A percentile compares a stretch with the other conserved stretches of the same genome.
These are phyloP conservation scores for Salix brachista DNA, from an alignment of 345 rosid genomes.

Conservation along the genomic window DNA sequence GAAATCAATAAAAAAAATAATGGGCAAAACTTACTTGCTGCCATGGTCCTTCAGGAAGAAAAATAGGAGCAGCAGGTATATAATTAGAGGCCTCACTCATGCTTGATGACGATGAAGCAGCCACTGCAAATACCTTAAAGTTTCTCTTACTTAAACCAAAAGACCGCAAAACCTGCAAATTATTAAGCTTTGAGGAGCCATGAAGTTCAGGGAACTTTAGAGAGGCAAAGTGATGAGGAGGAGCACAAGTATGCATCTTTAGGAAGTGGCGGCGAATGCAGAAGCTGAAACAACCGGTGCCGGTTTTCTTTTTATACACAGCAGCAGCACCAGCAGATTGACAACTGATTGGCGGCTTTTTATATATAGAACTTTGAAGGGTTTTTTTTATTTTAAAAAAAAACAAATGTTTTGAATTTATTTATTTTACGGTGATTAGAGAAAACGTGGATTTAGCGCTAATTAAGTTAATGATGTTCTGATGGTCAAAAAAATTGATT, in stretches of 20 bases:
- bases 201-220: slow-evolving; percentile 32
- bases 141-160: slow-evolving; percentile 33
- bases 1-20: neutral
- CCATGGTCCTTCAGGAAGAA: slow-evolving; percentile 81
- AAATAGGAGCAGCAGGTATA: slow-evolving; percentile 81
- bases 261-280: neutral
- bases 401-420: too few relatives aligned
- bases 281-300: neutral
- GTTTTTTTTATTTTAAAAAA: neutral
- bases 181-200: slow-evolving; percentile 36
- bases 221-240: slow-evolving; percentile 25
- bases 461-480: too few relatives aligned
- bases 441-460: too few relatives aligned
- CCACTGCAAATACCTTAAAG: slow-evolving; percentile 31
- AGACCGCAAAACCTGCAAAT: slow-evolving; percentile 27
- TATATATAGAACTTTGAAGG: neutral
- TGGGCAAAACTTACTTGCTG: slow-evolving; percentile 44
- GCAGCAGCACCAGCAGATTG: neutral
- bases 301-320: neutral
- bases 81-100: slow-evolving; percentile 46
- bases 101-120: slow-evolving; percentile 13
- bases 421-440: neutral
- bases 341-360: neutral
- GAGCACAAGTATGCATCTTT: slow-evolving; percentile 32
- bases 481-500: neutral